A percentile compares a stretch with the other conserved stretches of the same genome.
Conservation (phyloP, 2,329 filamentous ascomycete species). For the Epichloe elymi region DNA sequence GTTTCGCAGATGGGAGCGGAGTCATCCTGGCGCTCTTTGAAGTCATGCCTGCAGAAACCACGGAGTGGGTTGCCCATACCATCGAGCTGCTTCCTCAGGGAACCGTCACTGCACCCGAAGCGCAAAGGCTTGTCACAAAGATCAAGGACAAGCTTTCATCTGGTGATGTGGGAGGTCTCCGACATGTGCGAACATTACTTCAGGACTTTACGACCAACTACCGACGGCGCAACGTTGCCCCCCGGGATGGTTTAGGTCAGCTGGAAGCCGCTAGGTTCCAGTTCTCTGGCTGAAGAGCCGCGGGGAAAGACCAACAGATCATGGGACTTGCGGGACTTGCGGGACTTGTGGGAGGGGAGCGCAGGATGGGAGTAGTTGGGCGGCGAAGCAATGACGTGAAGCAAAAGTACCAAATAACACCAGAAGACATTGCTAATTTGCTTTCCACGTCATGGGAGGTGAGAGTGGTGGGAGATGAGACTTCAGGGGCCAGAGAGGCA, state of each 20-base stretch:
- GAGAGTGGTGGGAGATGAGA: neutral
- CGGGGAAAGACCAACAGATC: neutral
- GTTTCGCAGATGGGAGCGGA: slow-evolving; percentile 86
- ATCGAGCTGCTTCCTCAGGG: slow-evolving; percentile 73
- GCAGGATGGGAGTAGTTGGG: too few relatives aligned
- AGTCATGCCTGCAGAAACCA: slow-evolving; percentile 66
- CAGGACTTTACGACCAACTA: slow-evolving; percentile 98
- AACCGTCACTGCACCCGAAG: slow-evolving; percentile 67
- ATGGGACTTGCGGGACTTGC: too few relatives aligned
- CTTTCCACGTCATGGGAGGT: neutral
- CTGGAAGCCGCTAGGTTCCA: slow-evolving; percentile 80
- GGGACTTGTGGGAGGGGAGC: too few relatives aligned
- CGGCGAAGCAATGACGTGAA: too few relatives aligned
- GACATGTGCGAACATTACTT: slow-evolving; percentile 71
- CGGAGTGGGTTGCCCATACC: slow-evolving; percentile 71
- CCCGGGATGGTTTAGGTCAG: slow-evolving; percentile 76
- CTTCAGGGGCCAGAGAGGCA: neutral
- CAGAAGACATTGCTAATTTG: neutral
- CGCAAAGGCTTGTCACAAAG: slow-evolving; percentile 64
- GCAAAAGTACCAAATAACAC: too few relatives aligned
- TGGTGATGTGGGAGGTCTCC: slow-evolving; percentile 45
- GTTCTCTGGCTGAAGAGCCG: slow-evolving; percentile 37
- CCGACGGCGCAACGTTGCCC: slow-evolving; percentile 84
- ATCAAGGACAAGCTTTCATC: slow-evolving; percentile 65
- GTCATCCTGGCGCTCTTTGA: slow-evolving; percentile 86